These are phyloP conservation scores for Potentilla sterilis DNA, from an alignment of 306 rosid genomes.

Conservation along the genomic window DNA sequence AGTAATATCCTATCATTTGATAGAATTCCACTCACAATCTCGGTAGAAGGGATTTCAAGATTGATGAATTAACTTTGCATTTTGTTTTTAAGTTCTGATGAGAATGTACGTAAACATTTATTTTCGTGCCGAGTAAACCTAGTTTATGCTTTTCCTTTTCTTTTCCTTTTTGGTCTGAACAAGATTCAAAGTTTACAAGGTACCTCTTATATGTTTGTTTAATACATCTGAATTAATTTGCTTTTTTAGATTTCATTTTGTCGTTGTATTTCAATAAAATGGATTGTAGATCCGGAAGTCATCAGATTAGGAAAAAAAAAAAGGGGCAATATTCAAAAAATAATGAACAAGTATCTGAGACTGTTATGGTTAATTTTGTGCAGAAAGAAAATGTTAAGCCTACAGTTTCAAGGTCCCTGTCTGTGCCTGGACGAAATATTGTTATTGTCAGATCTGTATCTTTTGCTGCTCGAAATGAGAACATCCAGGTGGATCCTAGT, in stretches of 20 bases:
- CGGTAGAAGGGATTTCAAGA: background rate
- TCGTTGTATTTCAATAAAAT: background rate
- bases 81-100: background rate
- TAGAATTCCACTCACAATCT: background rate
- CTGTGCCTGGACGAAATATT: conserved; percentile 71
- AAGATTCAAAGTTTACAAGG: background rate
- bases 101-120: background rate
- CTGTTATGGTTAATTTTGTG: conserved; percentile 32
- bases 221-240: background rate
- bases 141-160: background rate
- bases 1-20: background rate
- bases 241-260: background rate
- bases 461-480: conserved; percentile 49
- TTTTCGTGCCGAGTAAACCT: background rate
- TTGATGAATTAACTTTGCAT: background rate
- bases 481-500: conserved; percentile 42
- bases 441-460: conserved; percentile 85
- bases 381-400: conserved; percentile 62
- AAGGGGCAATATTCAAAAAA: background rate
- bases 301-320: background rate
- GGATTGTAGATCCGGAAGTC: background rate
- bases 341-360: background rate
- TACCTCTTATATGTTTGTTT: background rate
- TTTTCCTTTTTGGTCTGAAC: background rate
- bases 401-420: conserved; percentile 84